phyloP scores from a whole-genome alignment of 2,329 filamentous ascomycete genomes.

The Cladorrhinum sp. region DNA sequence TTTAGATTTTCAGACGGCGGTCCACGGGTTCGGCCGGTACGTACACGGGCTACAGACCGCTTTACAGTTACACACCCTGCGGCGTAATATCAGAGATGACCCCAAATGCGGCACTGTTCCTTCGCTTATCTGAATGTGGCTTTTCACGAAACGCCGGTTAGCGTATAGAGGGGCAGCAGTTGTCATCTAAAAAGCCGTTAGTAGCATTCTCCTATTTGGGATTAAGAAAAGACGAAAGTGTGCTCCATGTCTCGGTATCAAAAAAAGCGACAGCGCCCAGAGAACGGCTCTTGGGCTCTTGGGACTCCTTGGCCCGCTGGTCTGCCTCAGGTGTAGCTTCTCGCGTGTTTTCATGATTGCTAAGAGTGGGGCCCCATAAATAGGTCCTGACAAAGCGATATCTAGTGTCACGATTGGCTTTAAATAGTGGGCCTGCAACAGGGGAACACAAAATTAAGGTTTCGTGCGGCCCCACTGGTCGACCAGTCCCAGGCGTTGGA shows the following conservation, averaged over 20 bases:
- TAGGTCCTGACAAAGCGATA: slow-evolving; percentile 10
- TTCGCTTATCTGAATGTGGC: not conserved
- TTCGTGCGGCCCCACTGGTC: not conserved
- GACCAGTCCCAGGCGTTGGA: slow-evolving; percentile 13
- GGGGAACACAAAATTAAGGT: slow-evolving; percentile 7
- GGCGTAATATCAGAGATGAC: not conserved
- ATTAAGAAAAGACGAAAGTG: not conserved
- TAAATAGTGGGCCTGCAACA: not conserved
- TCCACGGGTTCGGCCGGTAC: not conserved
- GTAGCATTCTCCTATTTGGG: not conserved
- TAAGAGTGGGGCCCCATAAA: slow-evolving; percentile 11
- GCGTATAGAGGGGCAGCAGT: no score
- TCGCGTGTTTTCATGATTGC: not conserved
- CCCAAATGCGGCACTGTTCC: not conserved
- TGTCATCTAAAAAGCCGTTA: not conserved
- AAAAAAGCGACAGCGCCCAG: not conserved
- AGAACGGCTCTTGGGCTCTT: not conserved
- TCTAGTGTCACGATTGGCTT: not conserved
- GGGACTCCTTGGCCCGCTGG: not conserved
- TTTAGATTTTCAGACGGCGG: not conserved
- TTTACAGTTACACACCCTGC: not conserved
- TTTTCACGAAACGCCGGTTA: not conserved
- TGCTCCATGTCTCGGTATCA: not conserved
- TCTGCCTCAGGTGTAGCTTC: not conserved
- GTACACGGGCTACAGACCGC: not conserved